These are phyloP conservation scores for Pulveroboletus ravenelii DNA, from an alignment of 768 basidiomycete genomes.

Conservation along the genomic window DNA sequence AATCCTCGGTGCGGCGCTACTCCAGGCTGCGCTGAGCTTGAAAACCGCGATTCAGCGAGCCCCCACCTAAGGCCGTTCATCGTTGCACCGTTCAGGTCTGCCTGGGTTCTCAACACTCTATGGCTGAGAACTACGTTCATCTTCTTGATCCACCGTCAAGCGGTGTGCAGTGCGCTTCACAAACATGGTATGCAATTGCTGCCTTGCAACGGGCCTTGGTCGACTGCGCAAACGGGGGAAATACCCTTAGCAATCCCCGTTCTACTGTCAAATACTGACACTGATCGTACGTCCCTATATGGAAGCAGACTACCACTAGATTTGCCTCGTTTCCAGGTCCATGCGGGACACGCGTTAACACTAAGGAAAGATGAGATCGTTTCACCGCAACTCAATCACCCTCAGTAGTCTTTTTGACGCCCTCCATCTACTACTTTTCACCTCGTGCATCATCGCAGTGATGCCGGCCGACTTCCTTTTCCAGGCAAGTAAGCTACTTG, in stretches of 20 bases:
- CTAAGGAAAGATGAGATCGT: conserved; percentile 7
- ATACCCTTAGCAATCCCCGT: not conserved
- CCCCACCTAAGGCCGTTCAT: not conserved
- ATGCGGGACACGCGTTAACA: conserved; percentile 2
- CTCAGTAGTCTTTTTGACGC: not conserved
- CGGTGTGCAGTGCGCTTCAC: not conserved
- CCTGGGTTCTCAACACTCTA: not conserved
- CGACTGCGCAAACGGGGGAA: not conserved
- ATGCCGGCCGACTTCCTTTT: conserved; percentile 6
- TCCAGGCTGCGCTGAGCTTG: conserved; percentile 11
- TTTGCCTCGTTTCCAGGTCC: not conserved
- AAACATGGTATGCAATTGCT: conserved; percentile 8
- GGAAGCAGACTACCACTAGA: not conserved
- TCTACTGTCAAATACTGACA: not conserved
- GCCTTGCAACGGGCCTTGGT: not conserved
- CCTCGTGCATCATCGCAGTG: conserved; percentile 1
- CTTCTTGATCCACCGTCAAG: conserved; percentile 4
- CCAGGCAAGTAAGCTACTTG: not conserved
- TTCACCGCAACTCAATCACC: conserved; percentile 9
- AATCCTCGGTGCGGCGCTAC: conserved; percentile 17
- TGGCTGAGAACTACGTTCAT: not conserved
- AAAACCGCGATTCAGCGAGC: conserved; percentile 19
- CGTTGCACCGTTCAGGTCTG: not conserved
- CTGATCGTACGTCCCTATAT: conserved; percentile 3
- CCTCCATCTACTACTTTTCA: not conserved